Evolutionary conservation across 2,329 filamentous ascomycete genomes (phyloP), one percentile per base, ranked within the genome.

Genomic region (Cercospora beticola): DNA sequence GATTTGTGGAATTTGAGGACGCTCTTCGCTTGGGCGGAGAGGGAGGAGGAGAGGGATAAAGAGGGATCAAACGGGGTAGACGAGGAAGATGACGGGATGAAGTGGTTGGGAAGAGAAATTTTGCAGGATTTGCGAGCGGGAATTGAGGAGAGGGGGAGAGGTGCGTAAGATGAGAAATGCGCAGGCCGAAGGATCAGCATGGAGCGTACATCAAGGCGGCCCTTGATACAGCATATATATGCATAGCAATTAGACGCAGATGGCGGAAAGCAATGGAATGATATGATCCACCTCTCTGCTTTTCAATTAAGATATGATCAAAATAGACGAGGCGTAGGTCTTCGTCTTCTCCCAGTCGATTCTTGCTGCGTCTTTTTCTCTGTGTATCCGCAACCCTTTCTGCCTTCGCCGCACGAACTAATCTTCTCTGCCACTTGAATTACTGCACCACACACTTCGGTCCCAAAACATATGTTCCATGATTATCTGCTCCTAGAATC

Each of bases 11-110:
- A 90, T 75, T 75, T 92, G 70, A 83, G 84, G 68, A 76, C 90
- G 4, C 78, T 92, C 70, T 90, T 92, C 76, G 85, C 85, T 66
- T 92, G 89, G 88, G 83, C 88, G n/a, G 88, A 90, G 77, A 75
- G 70, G 68, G 72, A 52, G 49, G 74, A 65, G 40, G 69, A 70
- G 40, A 56, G n/a, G 23, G 28, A 21, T 12, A 30, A 43, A 43
- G 43, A 6, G 23, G 5, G 28, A 4, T 0, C 4, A 5, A 43
- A 7, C 14, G 62, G 36, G 7, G 26, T 40, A 12, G 54, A 64
- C 6, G 46, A 56, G 8, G 54, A 59, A 1, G 57, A 54, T 18
- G 18, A 40, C 2, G 28, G n/a, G 67, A 72, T 82, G 76, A 80
- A 79, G 70, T 89, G 87, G 86, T 76, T 89, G 64, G 82, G 85